These are phyloP conservation scores for Botryotinia convoluta DNA, from an alignment of 2,329 filamentous ascomycete genomes.

Conservation along the genomic window DNA sequence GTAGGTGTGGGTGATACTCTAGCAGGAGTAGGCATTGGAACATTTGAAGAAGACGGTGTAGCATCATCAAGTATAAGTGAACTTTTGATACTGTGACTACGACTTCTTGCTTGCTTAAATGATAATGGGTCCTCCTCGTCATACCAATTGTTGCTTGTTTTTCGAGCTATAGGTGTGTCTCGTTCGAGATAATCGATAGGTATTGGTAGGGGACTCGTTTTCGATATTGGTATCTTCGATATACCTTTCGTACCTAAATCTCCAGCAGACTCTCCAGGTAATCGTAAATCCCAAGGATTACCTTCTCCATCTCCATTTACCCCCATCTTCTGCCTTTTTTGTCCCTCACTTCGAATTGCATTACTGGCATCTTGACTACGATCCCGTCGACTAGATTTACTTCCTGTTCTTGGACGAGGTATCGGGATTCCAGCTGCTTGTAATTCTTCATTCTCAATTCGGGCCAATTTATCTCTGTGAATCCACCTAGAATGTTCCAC, in stretches of 20 bases:
- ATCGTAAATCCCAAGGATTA: slow-evolving; percentile 68
- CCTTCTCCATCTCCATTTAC: slow-evolving; percentile 44
- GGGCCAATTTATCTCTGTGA: slow-evolving; percentile 77
- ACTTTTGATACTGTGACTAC: slow-evolving; percentile 64
- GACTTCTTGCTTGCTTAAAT: slow-evolving; percentile 61
- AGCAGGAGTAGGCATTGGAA: slow-evolving; percentile 36
- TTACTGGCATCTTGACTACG: slow-evolving; percentile 37
- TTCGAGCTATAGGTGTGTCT: slow-evolving; percentile 65
- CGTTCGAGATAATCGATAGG: slow-evolving; percentile 70
- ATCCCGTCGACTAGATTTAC: slow-evolving; percentile 47
- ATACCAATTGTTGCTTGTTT: slow-evolving; percentile 51
- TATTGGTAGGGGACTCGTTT: slow-evolving; percentile 74
- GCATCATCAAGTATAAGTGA: slow-evolving; percentile 48
- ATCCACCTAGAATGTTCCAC: slow-evolving; percentile 75
- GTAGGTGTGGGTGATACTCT: slow-evolving; percentile 38
- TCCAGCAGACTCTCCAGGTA: slow-evolving; percentile 73
- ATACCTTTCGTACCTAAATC: slow-evolving; percentile 56
- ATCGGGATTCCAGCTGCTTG: slow-evolving; percentile 72
- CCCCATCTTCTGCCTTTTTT: slow-evolving; percentile 43
- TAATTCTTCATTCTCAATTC: slow-evolving; percentile 77
- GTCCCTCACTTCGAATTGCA: slow-evolving; percentile 38
- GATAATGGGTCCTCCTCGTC: slow-evolving; percentile 58
- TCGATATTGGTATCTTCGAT: slow-evolving; percentile 86
- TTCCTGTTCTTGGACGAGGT: slow-evolving; percentile 51
- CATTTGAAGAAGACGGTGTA: slow-evolving; percentile 40